Percentiles rank a stretch among this genome's conserved stretches.
Conservation (phyloP, 2,329 filamentous ascomycete species). For the Clarireedia monteithiana region DNA sequence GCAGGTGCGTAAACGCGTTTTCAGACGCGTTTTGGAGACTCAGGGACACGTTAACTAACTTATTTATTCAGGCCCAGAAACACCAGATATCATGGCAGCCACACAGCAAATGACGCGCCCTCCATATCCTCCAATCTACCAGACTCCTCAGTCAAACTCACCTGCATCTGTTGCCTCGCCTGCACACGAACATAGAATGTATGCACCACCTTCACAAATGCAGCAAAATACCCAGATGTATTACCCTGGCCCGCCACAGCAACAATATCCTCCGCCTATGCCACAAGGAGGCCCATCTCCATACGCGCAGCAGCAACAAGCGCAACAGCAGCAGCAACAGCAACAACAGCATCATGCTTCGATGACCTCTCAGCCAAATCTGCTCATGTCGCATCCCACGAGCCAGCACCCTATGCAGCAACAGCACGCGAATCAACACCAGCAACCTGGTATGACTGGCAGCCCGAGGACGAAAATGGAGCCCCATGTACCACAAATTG, state of each 20-base stretch:
- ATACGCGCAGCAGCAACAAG: constrained; percentile 49
- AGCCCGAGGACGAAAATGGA: constrained; percentile 59
- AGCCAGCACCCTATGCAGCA: constrained; percentile 48
- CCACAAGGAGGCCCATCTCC: constrained; percentile 53
- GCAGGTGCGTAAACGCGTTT: constrained; percentile 51
- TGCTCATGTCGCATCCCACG: constrained; percentile 58
- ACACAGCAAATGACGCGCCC: constrained; percentile 56
- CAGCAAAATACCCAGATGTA: constrained; percentile 79
- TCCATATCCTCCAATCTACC: constrained; percentile 84
- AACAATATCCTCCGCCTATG: constrained; percentile 57
- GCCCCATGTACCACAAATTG: constrained; percentile 53
- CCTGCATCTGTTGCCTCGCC: constrained; percentile 88
- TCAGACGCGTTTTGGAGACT: constrained; percentile 12
- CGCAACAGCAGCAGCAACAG: constrained; percentile 27
- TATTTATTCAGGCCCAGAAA: constrained; percentile 36
- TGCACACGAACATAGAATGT: constrained; percentile 83
- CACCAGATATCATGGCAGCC: constrained; percentile 60
- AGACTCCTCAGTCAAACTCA: constrained; percentile 91
- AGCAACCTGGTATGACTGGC: constrained; percentile 49
- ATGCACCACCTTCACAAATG: constrained; percentile 73
- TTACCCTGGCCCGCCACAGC: constrained; percentile 41
- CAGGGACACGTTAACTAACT: constrained; percentile 12
- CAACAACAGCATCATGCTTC: constrained; percentile 39
- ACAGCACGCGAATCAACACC: constrained; percentile 46
- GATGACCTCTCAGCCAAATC: constrained; percentile 56